Evolutionary conservation across 768 basidiomycete species (phyloP), one percentile per base, ranked within the genome.

Genomic region (Rickenella mellea): DNA sequence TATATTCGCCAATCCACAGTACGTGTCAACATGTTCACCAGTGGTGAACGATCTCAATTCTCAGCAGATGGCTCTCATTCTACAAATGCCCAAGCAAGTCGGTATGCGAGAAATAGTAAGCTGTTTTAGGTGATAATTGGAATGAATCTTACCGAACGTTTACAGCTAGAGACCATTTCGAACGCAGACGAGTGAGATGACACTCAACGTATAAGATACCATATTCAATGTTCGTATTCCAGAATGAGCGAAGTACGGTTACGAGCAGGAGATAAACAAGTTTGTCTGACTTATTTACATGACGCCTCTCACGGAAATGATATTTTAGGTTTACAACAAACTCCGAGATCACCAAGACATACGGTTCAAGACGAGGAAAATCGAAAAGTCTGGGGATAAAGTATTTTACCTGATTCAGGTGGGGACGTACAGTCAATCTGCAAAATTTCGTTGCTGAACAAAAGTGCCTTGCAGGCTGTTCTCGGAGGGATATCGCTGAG

Each of bases 401-500:
- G 70, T 86, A 8, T 80, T 86, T 56, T 55, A 93, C 5, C 63
- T 91, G 30, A 76, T 90, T 5, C 91, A 94, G 62, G 84, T 85
- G 36, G 43, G 59, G 27, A 4, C 4, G 6, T 27, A 21, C 25
- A 31, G 15, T 42, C 44, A 17, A 17, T 46, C 38, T 44, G 21
- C 27, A 42, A 29, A n/a, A 36, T 22, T 3, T 19, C 22, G 33
- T 31, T 41, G 22, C 43, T 50, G 21, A 54, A 32, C n/a, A 46
- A 29, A 40, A 35, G 7, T 25, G 21, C 9, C 26, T 19, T 19
- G 2, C 46, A 93, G 84, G 80, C 86, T 27, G 68, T 84, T 30
- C 64, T 89, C 15, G 76, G 76, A 12, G 77, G 82, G 2, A 73
- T 92, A 47, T 76, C 82, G 24, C 64, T 92, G 37, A 78, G 72